Conservation (phyloP, 306 rosid genomes). For the Dryas drummondii region DNA sequence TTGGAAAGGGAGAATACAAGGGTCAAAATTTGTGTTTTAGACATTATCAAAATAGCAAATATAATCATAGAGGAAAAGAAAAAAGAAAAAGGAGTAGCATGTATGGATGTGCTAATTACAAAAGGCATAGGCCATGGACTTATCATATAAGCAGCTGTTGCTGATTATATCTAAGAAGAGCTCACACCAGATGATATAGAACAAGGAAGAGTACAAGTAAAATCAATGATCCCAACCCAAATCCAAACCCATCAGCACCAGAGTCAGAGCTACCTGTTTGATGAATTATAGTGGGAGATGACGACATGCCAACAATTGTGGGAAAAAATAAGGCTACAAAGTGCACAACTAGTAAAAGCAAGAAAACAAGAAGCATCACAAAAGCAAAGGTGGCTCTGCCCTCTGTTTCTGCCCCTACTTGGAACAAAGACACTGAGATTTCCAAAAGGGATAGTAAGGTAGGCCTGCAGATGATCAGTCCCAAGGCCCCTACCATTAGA, state of each 20-base stretch:
- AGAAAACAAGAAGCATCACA: slow-evolving; percentile 29
- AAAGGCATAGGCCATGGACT: neutral
- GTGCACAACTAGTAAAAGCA: slow-evolving; percentile 25
- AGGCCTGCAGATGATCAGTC: slow-evolving; percentile 50
- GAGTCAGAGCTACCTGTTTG: neutral
- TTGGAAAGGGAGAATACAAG: too few relatives aligned
- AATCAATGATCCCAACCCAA: slow-evolving; percentile 36
- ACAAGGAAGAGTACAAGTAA: slow-evolving; percentile 38
- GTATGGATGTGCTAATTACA: neutral
- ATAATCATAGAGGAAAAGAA: neutral
- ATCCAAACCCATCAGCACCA: slow-evolving; percentile 30
- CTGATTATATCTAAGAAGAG: neutral
- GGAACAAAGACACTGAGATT: slow-evolving; percentile 22
- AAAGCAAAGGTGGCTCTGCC: slow-evolving; percentile 12
- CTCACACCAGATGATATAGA: slow-evolving; percentile 36
- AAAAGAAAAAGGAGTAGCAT: neutral
- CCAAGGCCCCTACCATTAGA: slow-evolving; percentile 51
- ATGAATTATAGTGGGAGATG: slow-evolving; percentile 14
- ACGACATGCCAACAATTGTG: slow-evolving; percentile 13
- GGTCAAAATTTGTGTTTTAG: too few relatives aligned
- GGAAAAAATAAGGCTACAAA: slow-evolving; percentile 28
- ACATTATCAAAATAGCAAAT: too few relatives aligned
- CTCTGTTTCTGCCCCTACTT: slow-evolving; percentile 23
- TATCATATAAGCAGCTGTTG: neutral
- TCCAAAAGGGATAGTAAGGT: slow-evolving; percentile 38